These are phyloP conservation scores for Cladosporium sphaerospermum DNA, from an alignment of 2,329 filamentous ascomycete species.

Conservation along the genomic window DNA sequence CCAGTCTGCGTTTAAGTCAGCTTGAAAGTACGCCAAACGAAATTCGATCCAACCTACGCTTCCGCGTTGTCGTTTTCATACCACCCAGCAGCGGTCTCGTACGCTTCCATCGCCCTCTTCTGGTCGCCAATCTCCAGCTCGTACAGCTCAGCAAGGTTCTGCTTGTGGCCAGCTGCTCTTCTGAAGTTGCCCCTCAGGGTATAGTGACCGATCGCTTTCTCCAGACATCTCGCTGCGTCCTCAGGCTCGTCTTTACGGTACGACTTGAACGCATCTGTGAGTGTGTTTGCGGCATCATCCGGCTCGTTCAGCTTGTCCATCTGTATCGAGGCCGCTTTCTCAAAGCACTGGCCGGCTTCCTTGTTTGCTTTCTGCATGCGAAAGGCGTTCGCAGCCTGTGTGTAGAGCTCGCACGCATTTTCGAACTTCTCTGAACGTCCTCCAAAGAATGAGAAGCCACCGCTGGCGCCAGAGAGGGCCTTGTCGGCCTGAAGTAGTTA, in stretches of 20 bases:
- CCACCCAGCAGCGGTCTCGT: conserved; percentile 81
- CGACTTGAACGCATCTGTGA: conserved; percentile 89
- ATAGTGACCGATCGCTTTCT: conserved; percentile 77
- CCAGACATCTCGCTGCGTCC: conserved; percentile 73
- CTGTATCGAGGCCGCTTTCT: conserved; percentile 76
- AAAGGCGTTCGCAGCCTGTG: conserved; percentile 86
- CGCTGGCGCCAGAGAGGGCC: conserved; percentile 62
- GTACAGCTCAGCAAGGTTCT: conserved; percentile 79
- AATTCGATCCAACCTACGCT: conserved; percentile 52
- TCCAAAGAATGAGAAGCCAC: conserved; percentile 86
- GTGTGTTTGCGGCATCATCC: conserved; percentile 83
- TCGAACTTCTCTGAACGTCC: conserved; percentile 83
- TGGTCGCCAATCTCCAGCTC: conserved; percentile 75
- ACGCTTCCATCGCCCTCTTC: conserved; percentile 72
- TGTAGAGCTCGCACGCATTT: conserved; percentile 79
- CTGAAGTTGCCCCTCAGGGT: conserved; percentile 85
- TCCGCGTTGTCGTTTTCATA: conserved; percentile 81
- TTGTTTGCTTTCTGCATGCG: conserved; percentile 77
- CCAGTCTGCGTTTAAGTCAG: conserved; percentile 52
- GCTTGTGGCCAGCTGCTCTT: conserved; percentile 82
- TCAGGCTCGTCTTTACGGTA: conserved; percentile 81
- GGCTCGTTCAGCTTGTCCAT: conserved; percentile 77
- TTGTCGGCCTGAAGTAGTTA: conserved; percentile 70
- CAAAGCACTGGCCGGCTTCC: conserved; percentile 81
- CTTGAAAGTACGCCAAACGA: background rate